Evolutionary conservation across 192 early-diverging fungal species (phyloP), one percentile per base, ranked within the genome.

Genomic region (Lunasporangiospora selenospora): DNA sequence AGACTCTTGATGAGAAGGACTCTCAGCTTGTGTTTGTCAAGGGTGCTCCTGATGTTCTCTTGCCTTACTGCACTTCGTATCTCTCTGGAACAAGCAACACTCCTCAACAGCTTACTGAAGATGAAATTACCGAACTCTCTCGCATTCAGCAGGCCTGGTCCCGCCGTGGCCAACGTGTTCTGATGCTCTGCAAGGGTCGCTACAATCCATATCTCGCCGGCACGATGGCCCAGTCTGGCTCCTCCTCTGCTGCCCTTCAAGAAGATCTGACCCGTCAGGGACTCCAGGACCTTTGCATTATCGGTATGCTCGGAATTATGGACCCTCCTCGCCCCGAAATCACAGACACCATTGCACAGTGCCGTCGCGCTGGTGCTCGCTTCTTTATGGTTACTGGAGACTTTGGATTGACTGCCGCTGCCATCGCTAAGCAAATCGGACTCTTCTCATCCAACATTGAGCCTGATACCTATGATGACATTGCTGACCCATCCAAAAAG

Each of bases 311-410:
- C 30, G 89, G 86, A 3, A 92, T 97, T 45, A 80, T 87, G 53
- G 95, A 95, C 56, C 95, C 94, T 38, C 93, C 92, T 27, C 86
- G 93, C 44, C 80, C 81, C 16, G 94, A 93, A 65, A 88, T 89
- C 45, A 77, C 77, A 19, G 67, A 80, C 31, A 81, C 89, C 2
- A 85, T 97, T 30, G 81, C 70, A 24, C 75, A 60, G 1, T 85
- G 85, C 56, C 83, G 85, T 44, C 53, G 75, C 26, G 93, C 93
- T 4, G 88, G 88, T 38, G 78, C 93, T 38, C 84, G 90, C 41
- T 81, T 97, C 34, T 88, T 89, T 51, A 94, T 97, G 95, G 88
- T 92, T 48, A 95, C 93, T 18, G 94, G 93, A 49, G 93, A 95
- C 49, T 90, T 89, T 55, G 75, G 80, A 29, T 69, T 85, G 23